Conservation (phyloP, 495 filamentous ascomycete genomes). For the Aspergillus funiculosus region DNA sequence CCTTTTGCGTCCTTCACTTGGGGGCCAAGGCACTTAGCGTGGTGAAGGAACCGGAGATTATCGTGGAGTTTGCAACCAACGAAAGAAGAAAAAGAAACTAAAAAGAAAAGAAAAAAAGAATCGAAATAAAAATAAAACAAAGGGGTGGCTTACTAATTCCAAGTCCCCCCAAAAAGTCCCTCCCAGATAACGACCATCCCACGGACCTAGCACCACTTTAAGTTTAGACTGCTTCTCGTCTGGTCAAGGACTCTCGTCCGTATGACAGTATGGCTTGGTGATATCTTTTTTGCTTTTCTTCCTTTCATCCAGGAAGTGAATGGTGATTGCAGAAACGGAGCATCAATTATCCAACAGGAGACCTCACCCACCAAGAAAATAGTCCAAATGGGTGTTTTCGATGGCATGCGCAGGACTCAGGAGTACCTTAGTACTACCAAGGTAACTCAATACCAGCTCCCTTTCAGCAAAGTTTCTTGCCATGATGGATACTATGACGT, state of each 20-base stretch:
- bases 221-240: slow-evolving; percentile 5
- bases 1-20: slow-evolving; percentile 19
- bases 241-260: slow-evolving; percentile 7
- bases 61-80: slow-evolving; percentile 21
- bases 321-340: slow-evolving; percentile 3
- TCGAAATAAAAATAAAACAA: slow-evolving; percentile 7
- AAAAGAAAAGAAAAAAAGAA: slow-evolving; percentile 13
- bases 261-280: no score
- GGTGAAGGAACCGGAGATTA: slow-evolving; percentile 25
- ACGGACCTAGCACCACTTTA: slow-evolving; percentile 8
- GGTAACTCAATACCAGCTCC: no score
- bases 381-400: no score
- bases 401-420: no score
- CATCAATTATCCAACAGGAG: neutral
- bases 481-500: no score
- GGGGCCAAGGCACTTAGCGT: slow-evolving; percentile 20
- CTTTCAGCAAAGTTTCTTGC: no score
- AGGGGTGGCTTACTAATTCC: slow-evolving; percentile 8
- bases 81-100: slow-evolving; percentile 11
- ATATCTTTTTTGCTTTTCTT: slow-evolving; percentile 6
- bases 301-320: no score
- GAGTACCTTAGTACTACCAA: no score
- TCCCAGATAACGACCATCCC: neutral
- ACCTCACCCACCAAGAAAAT: no score
- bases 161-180: neutral